These are phyloP conservation scores for Aspergillus melleus DNA, from an alignment of 2,329 filamentous ascomycete genomes.

Conservation along the genomic window DNA sequence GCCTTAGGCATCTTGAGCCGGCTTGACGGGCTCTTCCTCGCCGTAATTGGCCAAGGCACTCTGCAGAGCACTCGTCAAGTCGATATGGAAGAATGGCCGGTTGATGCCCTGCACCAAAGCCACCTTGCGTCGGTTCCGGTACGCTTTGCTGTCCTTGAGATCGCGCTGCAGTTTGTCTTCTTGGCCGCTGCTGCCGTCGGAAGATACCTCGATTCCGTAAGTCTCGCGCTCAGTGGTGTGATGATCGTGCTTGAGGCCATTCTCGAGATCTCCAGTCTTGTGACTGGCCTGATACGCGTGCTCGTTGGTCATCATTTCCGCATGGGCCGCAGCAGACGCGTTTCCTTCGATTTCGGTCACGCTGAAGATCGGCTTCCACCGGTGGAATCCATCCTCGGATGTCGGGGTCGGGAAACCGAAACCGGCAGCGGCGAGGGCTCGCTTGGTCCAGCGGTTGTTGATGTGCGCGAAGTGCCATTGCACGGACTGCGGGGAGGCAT, in stretches of 20 bases:
- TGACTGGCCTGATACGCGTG: conserved; percentile 36
- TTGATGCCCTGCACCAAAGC: conserved; percentile 83
- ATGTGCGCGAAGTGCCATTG: conserved; percentile 97
- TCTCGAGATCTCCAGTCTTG: conserved; percentile 31
- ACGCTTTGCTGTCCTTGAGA: conserved; percentile 50
- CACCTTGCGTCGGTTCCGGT: conserved; percentile 40
- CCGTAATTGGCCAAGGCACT: conserved; percentile 75
- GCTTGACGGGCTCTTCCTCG: conserved; percentile 1
- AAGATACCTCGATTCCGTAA: conserved; percentile 28
- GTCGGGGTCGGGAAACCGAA: conserved; percentile 76
- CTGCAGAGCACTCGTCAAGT: conserved; percentile 84
- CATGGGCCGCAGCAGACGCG: conserved; percentile 67
- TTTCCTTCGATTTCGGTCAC: conserved; percentile 81
- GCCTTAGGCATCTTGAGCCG: conserved; percentile 6
- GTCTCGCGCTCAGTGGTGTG: conserved; percentile 34
- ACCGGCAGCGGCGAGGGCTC: conserved; percentile 79
- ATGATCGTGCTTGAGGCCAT: conserved; percentile 31
- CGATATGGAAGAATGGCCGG: conserved; percentile 88
- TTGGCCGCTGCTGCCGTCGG: conserved; percentile 29
- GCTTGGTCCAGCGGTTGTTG: conserved; percentile 92
- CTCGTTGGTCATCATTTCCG: conserved; percentile 64
- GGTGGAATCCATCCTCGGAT: conserved; percentile 56
- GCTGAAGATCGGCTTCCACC: conserved; percentile 95
- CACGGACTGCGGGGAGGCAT: conserved; percentile 75
- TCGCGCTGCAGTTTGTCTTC: conserved; percentile 47